Conservation (phyloP, 805 yeast species). For the Suhomyces prunicola region DNA sequence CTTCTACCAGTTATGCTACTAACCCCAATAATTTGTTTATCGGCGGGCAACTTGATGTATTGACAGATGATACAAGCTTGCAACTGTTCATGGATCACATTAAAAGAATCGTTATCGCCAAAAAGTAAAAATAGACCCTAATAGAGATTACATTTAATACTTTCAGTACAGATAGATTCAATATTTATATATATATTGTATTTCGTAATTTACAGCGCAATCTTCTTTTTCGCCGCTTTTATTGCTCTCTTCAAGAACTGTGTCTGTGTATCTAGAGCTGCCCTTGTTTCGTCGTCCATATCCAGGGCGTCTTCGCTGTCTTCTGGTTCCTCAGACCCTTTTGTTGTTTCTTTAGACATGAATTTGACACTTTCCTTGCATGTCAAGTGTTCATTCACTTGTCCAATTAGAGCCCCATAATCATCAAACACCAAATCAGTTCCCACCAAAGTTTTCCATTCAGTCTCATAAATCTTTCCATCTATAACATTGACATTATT, state of each 20-base stretch:
- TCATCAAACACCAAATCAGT: slow-evolving; percentile 54
- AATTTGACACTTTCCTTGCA: slow-evolving; percentile 27
- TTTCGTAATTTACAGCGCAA: not conserved
- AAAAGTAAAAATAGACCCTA: slow-evolving; percentile 2
- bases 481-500: slow-evolving; percentile 34
- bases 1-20: slow-evolving; percentile 54
- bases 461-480: slow-evolving; percentile 61
- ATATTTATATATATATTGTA: not conserved
- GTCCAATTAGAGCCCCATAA: slow-evolving; percentile 39
- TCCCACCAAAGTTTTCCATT: slow-evolving; percentile 77
- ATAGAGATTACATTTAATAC: not conserved
- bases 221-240: slow-evolving; percentile 11
- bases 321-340: slow-evolving; percentile 17
- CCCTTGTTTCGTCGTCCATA: slow-evolving; percentile 9
- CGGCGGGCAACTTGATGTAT: slow-evolving; percentile 28
- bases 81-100: slow-evolving; percentile 57
- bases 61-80: slow-evolving; percentile 61
- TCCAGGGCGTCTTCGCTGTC: slow-evolving; percentile 10
- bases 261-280: slow-evolving; percentile 2
- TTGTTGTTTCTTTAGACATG: slow-evolving; percentile 9
- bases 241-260: slow-evolving; percentile 13
- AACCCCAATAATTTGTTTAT: slow-evolving; percentile 30
- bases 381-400: slow-evolving; percentile 37
- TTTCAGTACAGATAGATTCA: not conserved
- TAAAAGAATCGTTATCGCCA: slow-evolving; percentile 29